These are phyloP conservation scores for Epichloe typhina DNA, from an alignment of 2,329 filamentous ascomycete species.

Conservation along the genomic window DNA sequence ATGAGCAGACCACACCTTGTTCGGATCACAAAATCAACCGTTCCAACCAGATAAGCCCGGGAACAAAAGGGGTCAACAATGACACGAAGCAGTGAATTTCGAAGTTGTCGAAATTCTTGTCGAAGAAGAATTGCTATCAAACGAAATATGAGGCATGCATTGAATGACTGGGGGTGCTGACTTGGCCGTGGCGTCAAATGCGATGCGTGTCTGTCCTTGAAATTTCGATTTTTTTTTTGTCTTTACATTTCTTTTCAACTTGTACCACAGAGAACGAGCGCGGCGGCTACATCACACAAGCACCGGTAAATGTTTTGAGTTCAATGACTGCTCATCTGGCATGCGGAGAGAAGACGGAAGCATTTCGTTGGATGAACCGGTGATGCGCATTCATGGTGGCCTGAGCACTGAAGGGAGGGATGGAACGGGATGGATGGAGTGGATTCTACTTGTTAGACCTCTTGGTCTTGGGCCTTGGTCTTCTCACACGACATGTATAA, in stretches of 20 bases:
- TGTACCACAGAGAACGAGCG: slow-evolving; percentile 2
- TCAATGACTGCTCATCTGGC: not conserved
- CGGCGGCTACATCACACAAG: not conserved
- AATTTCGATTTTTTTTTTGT: not conserved
- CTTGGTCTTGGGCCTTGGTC: not conserved
- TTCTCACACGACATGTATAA: slow-evolving; percentile 1
- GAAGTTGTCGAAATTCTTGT: not conserved
- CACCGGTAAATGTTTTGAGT: not conserved
- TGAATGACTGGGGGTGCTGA: not conserved
- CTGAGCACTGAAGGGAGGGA: too few relatives aligned
- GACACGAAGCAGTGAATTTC: not conserved
- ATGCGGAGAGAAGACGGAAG: not conserved
- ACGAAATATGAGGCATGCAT: not conserved
- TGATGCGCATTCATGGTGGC: not conserved
- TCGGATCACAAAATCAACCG: not conserved
- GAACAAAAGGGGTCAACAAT: not conserved
- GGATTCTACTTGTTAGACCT: not conserved
- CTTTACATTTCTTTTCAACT: not conserved
- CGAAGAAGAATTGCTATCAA: not conserved
- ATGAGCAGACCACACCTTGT: not conserved
- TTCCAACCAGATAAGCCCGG: not conserved
- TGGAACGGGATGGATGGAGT: too few relatives aligned
- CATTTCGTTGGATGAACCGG: not conserved
- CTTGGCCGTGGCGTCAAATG: slow-evolving; percentile 1
- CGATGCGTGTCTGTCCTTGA: not conserved